Evolutionary conservation across 345 rosid species (phyloP).

Genomic region (Noccaea bulbosa): DNA sequence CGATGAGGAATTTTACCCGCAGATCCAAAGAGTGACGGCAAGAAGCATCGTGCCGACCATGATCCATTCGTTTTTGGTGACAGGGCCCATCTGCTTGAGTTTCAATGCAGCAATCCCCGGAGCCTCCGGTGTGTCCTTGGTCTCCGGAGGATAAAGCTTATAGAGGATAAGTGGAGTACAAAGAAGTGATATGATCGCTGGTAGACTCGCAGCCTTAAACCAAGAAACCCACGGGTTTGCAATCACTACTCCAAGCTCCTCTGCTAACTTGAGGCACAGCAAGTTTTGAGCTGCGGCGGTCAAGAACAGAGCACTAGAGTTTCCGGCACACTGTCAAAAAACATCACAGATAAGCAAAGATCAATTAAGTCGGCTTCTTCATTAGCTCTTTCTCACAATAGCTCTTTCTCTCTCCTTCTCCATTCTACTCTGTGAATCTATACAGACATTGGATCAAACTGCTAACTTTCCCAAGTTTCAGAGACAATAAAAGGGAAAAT

Average conservation of each 20-base stretch:
- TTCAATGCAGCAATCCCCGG: conserved; percentile 87
- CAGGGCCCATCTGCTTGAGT: conserved; percentile 81
- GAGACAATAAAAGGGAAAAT: not conserved
- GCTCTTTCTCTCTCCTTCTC: not conserved
- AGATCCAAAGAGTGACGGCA: conserved; percentile 91
- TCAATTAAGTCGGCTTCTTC: not conserved
- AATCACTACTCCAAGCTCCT: conserved; percentile 85
- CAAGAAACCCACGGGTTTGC: conserved; percentile 91
- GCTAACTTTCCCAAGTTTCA: conserved; percentile 3
- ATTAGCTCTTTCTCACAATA: no score
- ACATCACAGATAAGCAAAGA: conserved; percentile 33
- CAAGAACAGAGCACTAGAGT: conserved; percentile 95
- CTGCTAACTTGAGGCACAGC: conserved; percentile 89
- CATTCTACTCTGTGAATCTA: not conserved
- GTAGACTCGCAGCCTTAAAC: conserved; percentile 95
- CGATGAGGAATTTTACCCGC: conserved; percentile 60
- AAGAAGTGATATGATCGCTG: conserved; percentile 72
- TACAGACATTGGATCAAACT: conserved; percentile 2
- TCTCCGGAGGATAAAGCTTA: conserved; percentile 94
- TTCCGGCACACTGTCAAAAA: conserved; percentile 69
- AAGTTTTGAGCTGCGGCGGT: conserved; percentile 98
- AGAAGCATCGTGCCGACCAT: conserved; percentile 95
- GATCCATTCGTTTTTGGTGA: conserved; percentile 80
- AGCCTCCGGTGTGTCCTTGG: conserved; percentile 92
- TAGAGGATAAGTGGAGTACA: conserved; percentile 79